A percentile compares a stretch with the other conserved stretches of the same genome.
Evolutionary conservation across 305 asterid genomes (phyloP).

Genomic region (Ajuga reptans): DNA sequence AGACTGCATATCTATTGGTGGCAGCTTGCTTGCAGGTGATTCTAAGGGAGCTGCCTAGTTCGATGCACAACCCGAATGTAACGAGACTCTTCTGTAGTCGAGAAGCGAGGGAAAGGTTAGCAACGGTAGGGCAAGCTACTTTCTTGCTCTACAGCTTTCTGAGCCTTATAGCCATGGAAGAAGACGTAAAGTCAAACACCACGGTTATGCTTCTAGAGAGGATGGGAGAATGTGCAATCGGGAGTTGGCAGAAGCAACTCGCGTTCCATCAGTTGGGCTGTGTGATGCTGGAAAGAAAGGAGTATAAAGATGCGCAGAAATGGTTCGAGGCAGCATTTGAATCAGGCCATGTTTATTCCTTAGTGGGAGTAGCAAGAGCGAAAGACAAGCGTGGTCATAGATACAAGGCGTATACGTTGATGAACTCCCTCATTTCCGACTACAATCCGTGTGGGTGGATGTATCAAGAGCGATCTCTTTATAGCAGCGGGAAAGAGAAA

Average conservation of each 20-base stretch:
- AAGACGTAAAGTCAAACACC: constrained; percentile 61
- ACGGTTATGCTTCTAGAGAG: constrained; percentile 83
- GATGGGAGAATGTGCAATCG: constrained; percentile 62
- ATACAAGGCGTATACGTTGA: constrained; percentile 68
- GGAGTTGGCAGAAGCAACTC: constrained; percentile 76
- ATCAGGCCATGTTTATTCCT: constrained; percentile 72
- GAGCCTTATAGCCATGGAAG: constrained; percentile 81
- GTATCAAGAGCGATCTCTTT: constrained; percentile 88
- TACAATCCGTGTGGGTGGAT: constrained; percentile 80
- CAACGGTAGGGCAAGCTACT: constrained; percentile 66
- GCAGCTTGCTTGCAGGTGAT: constrained; percentile 92
- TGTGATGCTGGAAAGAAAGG: constrained; percentile 80
- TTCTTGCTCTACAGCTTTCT: constrained; percentile 63
- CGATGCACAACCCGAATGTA: constrained; percentile 56
- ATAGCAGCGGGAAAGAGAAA: constrained; percentile 61
- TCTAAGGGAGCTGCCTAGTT: constrained; percentile 70
- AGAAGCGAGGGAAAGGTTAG: constrained; percentile 55
- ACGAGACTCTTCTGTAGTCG: constrained; percentile 50
- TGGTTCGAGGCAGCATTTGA: constrained; percentile 75
- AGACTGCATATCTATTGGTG: constrained; percentile 71
- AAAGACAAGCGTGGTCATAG: constrained; percentile 79
- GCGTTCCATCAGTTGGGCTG: constrained; percentile 87
- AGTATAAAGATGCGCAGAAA: constrained; percentile 81
- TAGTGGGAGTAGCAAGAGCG: constrained; percentile 79
- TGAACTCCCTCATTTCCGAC: constrained; percentile 66